phyloP scores from a whole-genome alignment of 2,329 filamentous ascomycete genomes.

The Clonostachys rhizophaga region DNA sequence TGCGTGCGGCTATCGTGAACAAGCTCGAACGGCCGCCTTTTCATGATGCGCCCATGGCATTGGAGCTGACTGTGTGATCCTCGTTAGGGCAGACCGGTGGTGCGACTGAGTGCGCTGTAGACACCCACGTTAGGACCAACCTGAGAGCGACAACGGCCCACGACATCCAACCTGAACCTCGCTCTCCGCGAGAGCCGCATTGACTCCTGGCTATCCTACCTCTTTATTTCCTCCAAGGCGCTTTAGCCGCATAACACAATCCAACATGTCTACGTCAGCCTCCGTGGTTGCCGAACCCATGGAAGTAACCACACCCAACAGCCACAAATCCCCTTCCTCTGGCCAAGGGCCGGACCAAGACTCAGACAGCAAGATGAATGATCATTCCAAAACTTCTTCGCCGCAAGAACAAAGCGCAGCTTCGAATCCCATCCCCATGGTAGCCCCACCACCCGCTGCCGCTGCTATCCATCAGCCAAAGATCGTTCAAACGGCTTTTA shows the following conservation, averaged over 20 bases:
- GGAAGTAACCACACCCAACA: slow-evolving; percentile 51
- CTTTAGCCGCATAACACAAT: too few species aligned
- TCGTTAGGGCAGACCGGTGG: too few species aligned
- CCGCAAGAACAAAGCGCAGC: slow-evolving; percentile 27
- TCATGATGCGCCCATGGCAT: too few species aligned
- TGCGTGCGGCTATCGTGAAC: too few species aligned
- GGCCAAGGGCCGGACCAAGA: slow-evolving; percentile 38
- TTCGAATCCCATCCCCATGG: slow-evolving; percentile 32
- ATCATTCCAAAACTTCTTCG: slow-evolving; percentile 27
- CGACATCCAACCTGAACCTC: slow-evolving; percentile 25
- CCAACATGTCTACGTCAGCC: not conserved
- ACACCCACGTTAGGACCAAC: too few species aligned
- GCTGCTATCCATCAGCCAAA: slow-evolving; percentile 88
- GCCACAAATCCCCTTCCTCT: slow-evolving; percentile 33
- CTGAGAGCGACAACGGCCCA: slow-evolving; percentile 29
- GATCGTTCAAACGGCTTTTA: slow-evolving; percentile 97
- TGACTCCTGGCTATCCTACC: not conserved
- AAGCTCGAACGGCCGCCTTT: too few species aligned
- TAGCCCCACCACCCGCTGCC: slow-evolving; percentile 48
- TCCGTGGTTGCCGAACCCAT: slow-evolving; percentile 22
- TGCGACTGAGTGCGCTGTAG: too few species aligned
- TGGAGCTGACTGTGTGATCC: too few species aligned
- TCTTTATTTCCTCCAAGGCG: too few species aligned
- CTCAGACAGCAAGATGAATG: slow-evolving; percentile 24
- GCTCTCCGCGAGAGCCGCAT: not conserved